phyloP scores from a whole-genome alignment of 768 basidiomycete species.

The Phylloporus sp. region DNA sequence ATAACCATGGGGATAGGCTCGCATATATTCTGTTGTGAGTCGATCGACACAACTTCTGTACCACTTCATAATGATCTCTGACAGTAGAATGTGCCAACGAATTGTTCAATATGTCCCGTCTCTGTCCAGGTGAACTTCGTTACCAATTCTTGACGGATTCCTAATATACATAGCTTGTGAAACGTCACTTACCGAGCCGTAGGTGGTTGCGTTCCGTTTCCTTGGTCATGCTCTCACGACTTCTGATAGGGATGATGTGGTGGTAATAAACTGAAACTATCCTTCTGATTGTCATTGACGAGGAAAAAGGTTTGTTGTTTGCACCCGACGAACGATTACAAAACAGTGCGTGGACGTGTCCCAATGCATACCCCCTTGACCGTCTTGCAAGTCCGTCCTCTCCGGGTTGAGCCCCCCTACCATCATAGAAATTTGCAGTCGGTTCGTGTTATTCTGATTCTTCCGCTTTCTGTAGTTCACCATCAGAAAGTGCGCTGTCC shows the following conservation, averaged over 20 bases:
- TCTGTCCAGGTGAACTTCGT: conserved; percentile 64
- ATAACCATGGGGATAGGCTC: conserved; percentile 49
- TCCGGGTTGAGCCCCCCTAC: conserved; percentile 74
- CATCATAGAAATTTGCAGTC: conserved; percentile 78
- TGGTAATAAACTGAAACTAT: conserved; percentile 36
- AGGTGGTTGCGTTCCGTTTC: conserved; percentile 17
- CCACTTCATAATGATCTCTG: background rate
- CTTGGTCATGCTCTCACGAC: background rate
- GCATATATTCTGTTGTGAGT: conserved; percentile 78
- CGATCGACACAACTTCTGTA: background rate
- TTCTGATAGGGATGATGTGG: conserved; percentile 48
- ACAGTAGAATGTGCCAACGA: conserved; percentile 84
- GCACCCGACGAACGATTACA: conserved; percentile 87
- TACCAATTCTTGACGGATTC: background rate
- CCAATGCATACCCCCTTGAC: background rate
- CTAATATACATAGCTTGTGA: conserved; percentile 62
- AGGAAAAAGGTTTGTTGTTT: conserved; percentile 65
- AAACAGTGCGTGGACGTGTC: conserved; percentile 60
- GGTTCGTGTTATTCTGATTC: conserved; percentile 38
- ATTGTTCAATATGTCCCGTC: conserved; percentile 68
- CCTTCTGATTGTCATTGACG: conserved; percentile 1
- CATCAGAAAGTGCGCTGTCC: conserved; percentile 59
- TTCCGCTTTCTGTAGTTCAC: conserved; percentile 3
- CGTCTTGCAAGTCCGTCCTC: conserved; percentile 62
- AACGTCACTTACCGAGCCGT: conserved; percentile 78